Evolutionary conservation across 208 protist species (phyloP).

Genomic region (Crithidia thermophila): DNA sequence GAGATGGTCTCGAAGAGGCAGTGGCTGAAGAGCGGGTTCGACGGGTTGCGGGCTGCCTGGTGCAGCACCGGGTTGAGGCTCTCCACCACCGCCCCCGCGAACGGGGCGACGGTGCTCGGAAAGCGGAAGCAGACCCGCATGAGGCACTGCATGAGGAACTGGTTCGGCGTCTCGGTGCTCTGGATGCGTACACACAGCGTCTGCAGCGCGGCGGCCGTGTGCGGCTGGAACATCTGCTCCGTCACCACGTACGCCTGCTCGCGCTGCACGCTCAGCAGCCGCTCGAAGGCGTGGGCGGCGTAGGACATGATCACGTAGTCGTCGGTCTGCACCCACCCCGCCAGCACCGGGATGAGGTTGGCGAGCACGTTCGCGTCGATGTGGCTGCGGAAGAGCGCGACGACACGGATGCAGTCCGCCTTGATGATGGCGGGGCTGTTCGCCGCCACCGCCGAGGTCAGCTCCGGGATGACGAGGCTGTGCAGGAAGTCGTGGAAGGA

Average conservation of each 20-base stretch:
- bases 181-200: slow-evolving; percentile 85
- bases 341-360: slow-evolving; percentile 69
- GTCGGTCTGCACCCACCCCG: slow-evolving; percentile 62
- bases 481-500: slow-evolving; percentile 90
- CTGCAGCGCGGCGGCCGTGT: slow-evolving; percentile 68
- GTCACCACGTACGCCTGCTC: slow-evolving; percentile 37
- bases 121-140: slow-evolving; percentile 71
- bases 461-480: slow-evolving; percentile 87
- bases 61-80: slow-evolving; percentile 50
- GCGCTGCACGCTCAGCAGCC: slow-evolving; percentile 77
- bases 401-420: slow-evolving; percentile 96
- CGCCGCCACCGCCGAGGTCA: slow-evolving; percentile 50
- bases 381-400: slow-evolving; percentile 94
- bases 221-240: slow-evolving; percentile 45
- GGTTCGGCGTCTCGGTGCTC: slow-evolving; percentile 60
- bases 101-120: slow-evolving; percentile 48
- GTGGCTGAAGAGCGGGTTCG: slow-evolving; percentile 96
- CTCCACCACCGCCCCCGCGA: slow-evolving; percentile 62
- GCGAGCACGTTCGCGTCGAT: slow-evolving; percentile 49
- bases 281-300: slow-evolving; percentile 92
- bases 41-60: slow-evolving; percentile 88
- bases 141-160: slow-evolving; percentile 94
- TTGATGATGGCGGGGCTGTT: slow-evolving; percentile 88
- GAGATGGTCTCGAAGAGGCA: slow-evolving; percentile 97
- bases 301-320: slow-evolving; percentile 94